Percentiles rank a stretch among this genome's conserved stretches.
These are phyloP conservation scores for Ensete ventricosum DNA, from an alignment of 176 grass and related monocot genomes.

Conservation along the genomic window DNA sequence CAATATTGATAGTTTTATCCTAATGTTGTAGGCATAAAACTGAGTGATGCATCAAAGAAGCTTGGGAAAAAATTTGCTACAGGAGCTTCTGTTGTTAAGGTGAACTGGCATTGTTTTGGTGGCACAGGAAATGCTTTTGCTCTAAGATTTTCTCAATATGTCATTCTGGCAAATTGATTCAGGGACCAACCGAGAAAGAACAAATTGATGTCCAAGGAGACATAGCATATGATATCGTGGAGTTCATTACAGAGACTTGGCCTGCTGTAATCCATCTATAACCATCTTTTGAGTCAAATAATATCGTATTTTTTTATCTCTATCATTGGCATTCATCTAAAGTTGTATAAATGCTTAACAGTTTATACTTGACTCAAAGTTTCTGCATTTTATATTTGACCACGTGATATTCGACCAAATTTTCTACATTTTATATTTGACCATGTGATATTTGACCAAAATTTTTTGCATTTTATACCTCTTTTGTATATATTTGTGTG, in stretches of 20 bases:
- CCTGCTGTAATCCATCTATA: constrained; percentile 56
- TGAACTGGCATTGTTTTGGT: constrained; percentile 14
- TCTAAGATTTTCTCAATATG: constrained; percentile 1
- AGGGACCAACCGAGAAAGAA: constrained; percentile 99
- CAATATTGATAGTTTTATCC: constrained; percentile 13
- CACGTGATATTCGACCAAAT: no score
- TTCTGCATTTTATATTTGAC: no score
- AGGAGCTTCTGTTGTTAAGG: constrained; percentile 98
- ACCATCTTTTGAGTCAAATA: constrained; percentile 8
- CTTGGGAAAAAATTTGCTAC: constrained; percentile 99
- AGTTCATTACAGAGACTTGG: constrained; percentile 97
- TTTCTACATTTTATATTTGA: no score
- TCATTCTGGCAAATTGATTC: not conserved
- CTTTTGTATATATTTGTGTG: no score
- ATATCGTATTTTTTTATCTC: not conserved
- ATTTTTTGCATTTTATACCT: no score
- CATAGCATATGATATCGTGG: constrained; percentile 94
- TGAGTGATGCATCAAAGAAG: constrained; percentile 96
- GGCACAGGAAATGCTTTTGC: constrained; percentile 2
- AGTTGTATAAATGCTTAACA: not conserved
- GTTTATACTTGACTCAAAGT: no score
- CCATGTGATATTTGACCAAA: no score
- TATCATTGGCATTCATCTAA: not conserved
- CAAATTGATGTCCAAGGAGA: constrained; percentile 99
- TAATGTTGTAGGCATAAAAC: constrained; percentile 60